A percentile compares a stretch with the other conserved stretches of the same genome.
Evolutionary conservation across 768 basidiomycete species (phyloP).

Genomic region (Tylopilus sp.): DNA sequence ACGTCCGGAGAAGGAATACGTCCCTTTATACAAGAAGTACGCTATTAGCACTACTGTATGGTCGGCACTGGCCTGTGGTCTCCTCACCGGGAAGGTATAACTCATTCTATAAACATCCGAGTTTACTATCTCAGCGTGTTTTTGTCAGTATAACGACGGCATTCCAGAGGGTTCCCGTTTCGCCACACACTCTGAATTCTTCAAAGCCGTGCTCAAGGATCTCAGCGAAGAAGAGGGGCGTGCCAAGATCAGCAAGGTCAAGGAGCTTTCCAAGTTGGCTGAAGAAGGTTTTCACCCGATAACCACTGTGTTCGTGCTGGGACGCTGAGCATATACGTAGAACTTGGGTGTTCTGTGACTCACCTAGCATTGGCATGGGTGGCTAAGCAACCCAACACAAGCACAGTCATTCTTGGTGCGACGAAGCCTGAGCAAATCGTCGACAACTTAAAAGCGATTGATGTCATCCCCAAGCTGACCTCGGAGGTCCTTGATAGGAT

Average conservation of each 20-base stretch:
- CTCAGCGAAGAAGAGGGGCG: constrained; percentile 42
- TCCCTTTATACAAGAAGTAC: constrained; percentile 44
- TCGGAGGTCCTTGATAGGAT: constrained; percentile 48
- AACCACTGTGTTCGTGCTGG: background rate
- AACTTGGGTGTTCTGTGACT: constrained; percentile 46
- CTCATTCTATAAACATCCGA: background rate
- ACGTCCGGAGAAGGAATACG: constrained; percentile 53
- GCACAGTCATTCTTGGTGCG: constrained; percentile 47
- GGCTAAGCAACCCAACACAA: constrained; percentile 46
- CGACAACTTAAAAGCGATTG: constrained; percentile 51
- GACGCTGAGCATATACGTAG: constrained; percentile 16
- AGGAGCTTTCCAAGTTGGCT: constrained; percentile 44
- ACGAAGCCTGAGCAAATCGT: constrained; percentile 46
- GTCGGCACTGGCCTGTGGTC: constrained; percentile 52
- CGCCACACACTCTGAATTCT: constrained; percentile 44
- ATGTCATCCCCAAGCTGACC: constrained; percentile 52
- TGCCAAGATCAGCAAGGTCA: constrained; percentile 47
- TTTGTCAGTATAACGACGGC: constrained; percentile 43
- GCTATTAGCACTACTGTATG: constrained; percentile 49
- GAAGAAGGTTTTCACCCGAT: constrained; percentile 26
- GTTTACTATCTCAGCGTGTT: background rate
- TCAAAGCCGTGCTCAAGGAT: constrained; percentile 42
- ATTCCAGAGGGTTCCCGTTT: constrained; percentile 52
- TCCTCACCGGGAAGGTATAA: constrained; percentile 51
- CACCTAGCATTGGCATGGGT: constrained; percentile 58